phyloP scores from a whole-genome alignment of 345 rosid species.

The Bruguiera sexangula region DNA sequence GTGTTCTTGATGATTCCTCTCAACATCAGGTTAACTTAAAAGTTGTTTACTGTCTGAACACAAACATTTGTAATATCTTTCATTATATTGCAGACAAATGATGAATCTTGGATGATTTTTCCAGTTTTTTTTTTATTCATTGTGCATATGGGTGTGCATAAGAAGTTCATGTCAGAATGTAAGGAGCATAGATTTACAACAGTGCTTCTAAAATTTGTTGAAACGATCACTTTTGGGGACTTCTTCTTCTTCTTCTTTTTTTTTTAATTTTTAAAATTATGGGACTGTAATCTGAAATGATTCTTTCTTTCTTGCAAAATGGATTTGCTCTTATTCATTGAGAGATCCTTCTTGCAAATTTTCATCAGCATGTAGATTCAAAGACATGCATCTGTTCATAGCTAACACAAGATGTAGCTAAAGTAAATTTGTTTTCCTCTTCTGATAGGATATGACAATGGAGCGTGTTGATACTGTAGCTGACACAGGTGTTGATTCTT shows the following conservation, averaged over 20 bases:
- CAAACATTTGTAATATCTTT: not conserved
- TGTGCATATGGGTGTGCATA: not conserved
- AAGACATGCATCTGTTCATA: not conserved
- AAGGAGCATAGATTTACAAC: too few relatives aligned
- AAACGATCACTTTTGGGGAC: too few relatives aligned
- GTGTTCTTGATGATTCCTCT: conserved; percentile 48
- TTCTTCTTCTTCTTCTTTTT: too few relatives aligned
- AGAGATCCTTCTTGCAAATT: not conserved
- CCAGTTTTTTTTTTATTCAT: not conserved
- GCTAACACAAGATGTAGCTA: not conserved
- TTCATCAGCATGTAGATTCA: not conserved
- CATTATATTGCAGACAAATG: not conserved
- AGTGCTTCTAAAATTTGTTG: too few relatives aligned
- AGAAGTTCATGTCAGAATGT: not conserved
- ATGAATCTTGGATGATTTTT: not conserved
- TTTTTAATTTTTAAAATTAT: too few relatives aligned
- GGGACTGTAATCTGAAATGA: too few relatives aligned
- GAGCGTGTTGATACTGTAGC: conserved; percentile 27
- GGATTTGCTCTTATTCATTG: not conserved
- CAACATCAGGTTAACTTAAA: conserved; percentile 51
- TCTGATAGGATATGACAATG: conserved; percentile 29
- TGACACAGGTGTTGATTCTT: conserved; percentile 27
- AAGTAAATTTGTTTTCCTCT: not conserved
- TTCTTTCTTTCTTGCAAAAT: not conserved
- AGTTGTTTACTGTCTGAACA: not conserved